These are phyloP conservation scores for Plectranthus barbatus DNA, from an alignment of 257 asterid genomes.

Conservation along the genomic window DNA sequence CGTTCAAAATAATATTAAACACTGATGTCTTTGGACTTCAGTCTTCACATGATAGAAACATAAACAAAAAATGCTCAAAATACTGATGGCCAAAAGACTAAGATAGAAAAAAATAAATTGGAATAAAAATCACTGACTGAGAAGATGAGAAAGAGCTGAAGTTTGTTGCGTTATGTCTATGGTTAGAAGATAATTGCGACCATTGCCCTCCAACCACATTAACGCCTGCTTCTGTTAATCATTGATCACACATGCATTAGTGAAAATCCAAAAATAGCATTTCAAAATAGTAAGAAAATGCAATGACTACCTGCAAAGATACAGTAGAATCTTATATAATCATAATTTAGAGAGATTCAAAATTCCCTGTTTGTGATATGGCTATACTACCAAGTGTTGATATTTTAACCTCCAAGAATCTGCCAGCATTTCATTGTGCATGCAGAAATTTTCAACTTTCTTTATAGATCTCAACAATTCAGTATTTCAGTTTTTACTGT, in stretches of 20 bases:
- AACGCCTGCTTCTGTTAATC: constrained; percentile 42
- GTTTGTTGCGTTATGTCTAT: constrained; percentile 33
- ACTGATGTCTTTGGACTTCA: not conserved
- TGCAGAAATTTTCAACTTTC: not conserved
- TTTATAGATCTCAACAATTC: not conserved
- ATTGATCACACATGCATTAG: not conserved
- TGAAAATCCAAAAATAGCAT: not conserved
- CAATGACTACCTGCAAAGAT: not conserved
- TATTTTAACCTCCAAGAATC: not conserved
- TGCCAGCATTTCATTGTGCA: not conserved
- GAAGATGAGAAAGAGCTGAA: constrained; percentile 69
- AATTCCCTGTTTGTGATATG: not conserved
- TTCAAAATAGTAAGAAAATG: not conserved
- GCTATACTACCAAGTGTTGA: not conserved
- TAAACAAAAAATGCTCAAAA: not conserved
- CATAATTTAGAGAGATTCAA: not conserved
- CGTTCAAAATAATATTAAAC: not conserved
- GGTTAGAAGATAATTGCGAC: constrained; percentile 53
- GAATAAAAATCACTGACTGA: constrained; percentile 46
- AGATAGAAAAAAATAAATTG: not conserved
- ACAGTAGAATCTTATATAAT: not conserved
- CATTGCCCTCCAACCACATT: constrained; percentile 56
- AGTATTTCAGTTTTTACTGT: too few relatives aligned
- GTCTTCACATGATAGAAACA: not conserved
- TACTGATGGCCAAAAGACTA: not conserved